Conservation (phyloP, 179 eudicot species). For the Vitellaria paradoxa region DNA sequence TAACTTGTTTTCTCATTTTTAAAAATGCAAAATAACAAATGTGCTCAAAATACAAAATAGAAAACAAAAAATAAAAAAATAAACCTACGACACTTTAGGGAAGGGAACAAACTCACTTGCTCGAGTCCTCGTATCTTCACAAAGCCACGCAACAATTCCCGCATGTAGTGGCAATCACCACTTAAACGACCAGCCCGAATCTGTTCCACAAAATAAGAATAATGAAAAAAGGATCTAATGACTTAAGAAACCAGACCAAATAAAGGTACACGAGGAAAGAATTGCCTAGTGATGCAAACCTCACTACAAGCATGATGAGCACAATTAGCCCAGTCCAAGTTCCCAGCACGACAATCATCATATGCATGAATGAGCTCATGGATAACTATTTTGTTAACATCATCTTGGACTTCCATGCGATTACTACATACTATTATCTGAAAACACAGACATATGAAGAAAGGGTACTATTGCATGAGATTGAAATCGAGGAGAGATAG, state of each 20-base stretch:
- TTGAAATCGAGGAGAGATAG: no score
- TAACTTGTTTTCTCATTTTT: no score
- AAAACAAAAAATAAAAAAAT: no score
- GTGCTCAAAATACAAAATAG: no score
- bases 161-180: conserved; percentile 89
- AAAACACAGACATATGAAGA: conserved; percentile 3
- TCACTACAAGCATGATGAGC: conserved; percentile 98
- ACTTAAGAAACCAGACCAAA: neutral
- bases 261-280: neutral
- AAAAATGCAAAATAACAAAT: no score
- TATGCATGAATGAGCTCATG: conserved; percentile 94
- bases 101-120: conserved; percentile 47
- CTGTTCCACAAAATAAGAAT: conserved; percentile 26
- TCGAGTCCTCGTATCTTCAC: conserved; percentile 85
- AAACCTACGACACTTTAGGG: no score
- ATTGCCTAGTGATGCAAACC: conserved; percentile 28
- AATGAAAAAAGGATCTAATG: neutral
- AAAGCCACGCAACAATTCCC: conserved; percentile 83
- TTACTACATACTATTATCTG: conserved; percentile 79
- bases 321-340: conserved; percentile 85
- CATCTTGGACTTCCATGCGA: conserved; percentile 66
- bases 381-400: conserved; percentile 83
- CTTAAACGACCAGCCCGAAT: conserved; percentile 89
- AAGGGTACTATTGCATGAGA: no score
- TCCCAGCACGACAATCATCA: conserved; percentile 88